Conservation (phyloP, 306 rosid species). For the Dalbergia cultrata region DNA sequence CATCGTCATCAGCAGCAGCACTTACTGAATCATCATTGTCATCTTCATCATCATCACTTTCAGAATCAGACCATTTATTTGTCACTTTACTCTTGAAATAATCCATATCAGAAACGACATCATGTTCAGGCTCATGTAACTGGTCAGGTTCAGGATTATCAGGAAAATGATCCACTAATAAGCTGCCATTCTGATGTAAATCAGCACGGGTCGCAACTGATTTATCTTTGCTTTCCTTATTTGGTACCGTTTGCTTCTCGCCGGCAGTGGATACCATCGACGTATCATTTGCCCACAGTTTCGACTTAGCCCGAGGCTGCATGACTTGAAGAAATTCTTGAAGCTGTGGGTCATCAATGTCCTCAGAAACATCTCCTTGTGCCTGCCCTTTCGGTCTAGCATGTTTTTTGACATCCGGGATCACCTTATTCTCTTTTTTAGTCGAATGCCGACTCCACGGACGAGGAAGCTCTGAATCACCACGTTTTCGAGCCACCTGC, state of each 20-base stretch:
- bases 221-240: slow-evolving; percentile 46
- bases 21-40: slow-evolving; percentile 51
- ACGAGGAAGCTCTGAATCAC: slow-evolving; percentile 83
- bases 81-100: slow-evolving; percentile 86
- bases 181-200: slow-evolving; percentile 35
- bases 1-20: slow-evolving; percentile 49
- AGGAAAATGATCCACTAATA: slow-evolving; percentile 38
- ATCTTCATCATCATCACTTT: slow-evolving; percentile 61
- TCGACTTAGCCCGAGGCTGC: slow-evolving; percentile 82
- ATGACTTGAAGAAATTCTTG: slow-evolving; percentile 87
- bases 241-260: slow-evolving; percentile 45
- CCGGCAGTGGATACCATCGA: slow-evolving; percentile 46
- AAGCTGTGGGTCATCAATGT: slow-evolving; percentile 63
- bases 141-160: slow-evolving; percentile 44
- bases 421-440: slow-evolving; percentile 56
- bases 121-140: slow-evolving; percentile 48
- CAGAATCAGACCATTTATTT: slow-evolving; percentile 87
- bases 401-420: slow-evolving; percentile 46
- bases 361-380: slow-evolving; percentile 43
- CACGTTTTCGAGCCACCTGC: slow-evolving; percentile 76
- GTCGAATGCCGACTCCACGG: slow-evolving; percentile 83
- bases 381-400: slow-evolving; percentile 47
- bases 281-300: slow-evolving; percentile 86
- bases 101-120: slow-evolving; percentile 75
- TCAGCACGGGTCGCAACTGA: slow-evolving; percentile 42